Evolutionary conservation across 805 yeast genomes (phyloP), one percentile per base, ranked within the genome.

Genomic region (Hanseniaspora meyeri): DNA sequence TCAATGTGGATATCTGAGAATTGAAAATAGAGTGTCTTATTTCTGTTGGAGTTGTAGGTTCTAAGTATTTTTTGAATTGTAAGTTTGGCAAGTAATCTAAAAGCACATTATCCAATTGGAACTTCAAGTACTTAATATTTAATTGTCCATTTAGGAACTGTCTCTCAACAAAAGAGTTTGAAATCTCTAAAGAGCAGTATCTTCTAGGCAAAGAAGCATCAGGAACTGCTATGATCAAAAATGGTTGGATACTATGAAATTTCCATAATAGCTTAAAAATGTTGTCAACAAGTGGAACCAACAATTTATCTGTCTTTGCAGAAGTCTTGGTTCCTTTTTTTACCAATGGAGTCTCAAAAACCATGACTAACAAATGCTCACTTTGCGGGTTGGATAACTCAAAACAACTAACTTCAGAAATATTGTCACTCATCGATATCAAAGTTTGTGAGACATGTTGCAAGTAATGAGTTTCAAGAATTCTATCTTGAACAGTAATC

Each of bases 391-490:
- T 67, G 34, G 66, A 64, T 16, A 69, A 57, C 55, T 93, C 97
- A 69, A 93, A 93, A 19, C 93, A 89, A 1, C 97, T 84, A 60
- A 96, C 87, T 63, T 93, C 98, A 54, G 82, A 83, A 0, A 90
- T 83, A 45, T 85, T 83, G 27, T 88, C 78, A 4, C 93, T 87
- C 45, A 83, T 84, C 57, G 88, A 75, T 16, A 90, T 93, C 50
- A 93, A 72, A 0, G 96, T 85, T 51, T 85, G 87, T 24, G 91
- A 82, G 45, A 93, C 71, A 67, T 93, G 97, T 7, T 89, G 85
- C 0, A 95, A 78, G 66, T 90, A 93, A 67, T 87, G 95, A 59
- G 70, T 66, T 52, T 69, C 70, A 1, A 67, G 65, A 17, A 66
- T 60, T 49, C 38, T 32, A 14, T 20, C 24, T 14, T 45, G 27